phyloP scores from a whole-genome alignment of 495 filamentous ascomycete genomes.

The Rostrohypoxylon terebratum region DNA sequence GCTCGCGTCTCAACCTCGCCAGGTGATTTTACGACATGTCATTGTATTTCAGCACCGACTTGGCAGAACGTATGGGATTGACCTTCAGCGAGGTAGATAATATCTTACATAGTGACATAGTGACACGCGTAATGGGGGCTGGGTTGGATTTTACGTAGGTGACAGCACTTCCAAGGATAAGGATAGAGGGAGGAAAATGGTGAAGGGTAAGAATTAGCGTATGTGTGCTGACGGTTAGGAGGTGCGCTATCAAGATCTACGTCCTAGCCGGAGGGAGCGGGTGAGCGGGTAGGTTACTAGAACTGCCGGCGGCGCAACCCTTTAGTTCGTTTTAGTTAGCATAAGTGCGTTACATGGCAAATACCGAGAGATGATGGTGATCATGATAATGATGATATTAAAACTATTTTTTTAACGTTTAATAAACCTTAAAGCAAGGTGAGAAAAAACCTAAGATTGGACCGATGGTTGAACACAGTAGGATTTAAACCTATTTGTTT shows the following conservation, averaged over 20 bases:
- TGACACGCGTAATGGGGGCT: neutral
- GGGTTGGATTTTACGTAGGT: neutral
- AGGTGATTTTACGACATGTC: neutral
- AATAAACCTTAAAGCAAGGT: too few species aligned
- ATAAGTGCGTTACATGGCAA: neutral
- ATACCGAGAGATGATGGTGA: too few species aligned
- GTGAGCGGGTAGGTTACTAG: neutral
- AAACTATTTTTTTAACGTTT: too few species aligned
- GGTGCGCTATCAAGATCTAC: neutral
- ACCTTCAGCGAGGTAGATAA: neutral
- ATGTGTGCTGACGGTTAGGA: neutral
- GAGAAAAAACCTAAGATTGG: too few species aligned
- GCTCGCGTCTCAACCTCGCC: neutral
- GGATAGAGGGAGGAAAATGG: too few species aligned
- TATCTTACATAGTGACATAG: too few species aligned
- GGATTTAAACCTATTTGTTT: too few species aligned
- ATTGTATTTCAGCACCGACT: constrained; percentile 5
- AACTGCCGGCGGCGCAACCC: neutral
- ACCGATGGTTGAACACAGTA: too few species aligned
- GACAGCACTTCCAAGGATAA: too few species aligned
- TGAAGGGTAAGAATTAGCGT: neutral
- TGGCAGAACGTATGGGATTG: neutral
- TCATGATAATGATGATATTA: too few species aligned
- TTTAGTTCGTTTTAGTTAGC: neutral
- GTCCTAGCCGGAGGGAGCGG: neutral